Conservation (phyloP, 108 stramenopile species). For the Nitzschia inconspicua region DNA sequence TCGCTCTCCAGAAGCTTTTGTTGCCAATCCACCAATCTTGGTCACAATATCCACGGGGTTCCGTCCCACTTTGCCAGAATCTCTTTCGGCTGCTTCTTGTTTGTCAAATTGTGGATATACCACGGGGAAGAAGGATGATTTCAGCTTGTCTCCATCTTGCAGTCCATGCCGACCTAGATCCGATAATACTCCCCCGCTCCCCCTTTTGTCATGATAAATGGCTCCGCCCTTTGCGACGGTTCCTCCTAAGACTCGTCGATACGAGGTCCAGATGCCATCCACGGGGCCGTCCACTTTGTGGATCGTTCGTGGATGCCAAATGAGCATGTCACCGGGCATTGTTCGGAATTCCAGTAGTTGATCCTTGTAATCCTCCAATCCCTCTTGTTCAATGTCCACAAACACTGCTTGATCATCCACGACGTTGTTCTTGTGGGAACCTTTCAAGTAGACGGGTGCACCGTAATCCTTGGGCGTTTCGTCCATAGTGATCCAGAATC, state of each 20-base stretch:
- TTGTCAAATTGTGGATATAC: conserved; percentile 74
- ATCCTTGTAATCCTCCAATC: conserved; percentile 74
- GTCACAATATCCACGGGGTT: conserved; percentile 69
- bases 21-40: conserved; percentile 82
- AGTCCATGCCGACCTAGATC: conserved; percentile 85
- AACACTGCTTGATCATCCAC: conserved; percentile 83
- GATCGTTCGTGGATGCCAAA: conserved; percentile 92
- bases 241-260: conserved; percentile 85
- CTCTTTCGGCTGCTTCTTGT: conserved; percentile 57
- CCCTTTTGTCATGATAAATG: conserved; percentile 79
- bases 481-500: conserved; percentile 95
- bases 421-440: conserved; percentile 72
- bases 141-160: conserved; percentile 58
- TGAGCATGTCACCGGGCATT: conserved; percentile 89
- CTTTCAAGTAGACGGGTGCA: conserved; percentile 89
- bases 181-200: conserved; percentile 81
- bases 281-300: conserved; percentile 91
- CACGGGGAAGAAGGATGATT: conserved; percentile 80
- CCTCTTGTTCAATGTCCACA: conserved; percentile 81
- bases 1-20: conserved; percentile 77
- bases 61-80: conserved; percentile 75
- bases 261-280: conserved; percentile 87
- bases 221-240: conserved; percentile 77
- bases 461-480: conserved; percentile 88
- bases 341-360: conserved; percentile 71